These are phyloP conservation scores for Yamadazyma nakazawae DNA, from an alignment of 805 yeast species.

Conservation along the genomic window DNA sequence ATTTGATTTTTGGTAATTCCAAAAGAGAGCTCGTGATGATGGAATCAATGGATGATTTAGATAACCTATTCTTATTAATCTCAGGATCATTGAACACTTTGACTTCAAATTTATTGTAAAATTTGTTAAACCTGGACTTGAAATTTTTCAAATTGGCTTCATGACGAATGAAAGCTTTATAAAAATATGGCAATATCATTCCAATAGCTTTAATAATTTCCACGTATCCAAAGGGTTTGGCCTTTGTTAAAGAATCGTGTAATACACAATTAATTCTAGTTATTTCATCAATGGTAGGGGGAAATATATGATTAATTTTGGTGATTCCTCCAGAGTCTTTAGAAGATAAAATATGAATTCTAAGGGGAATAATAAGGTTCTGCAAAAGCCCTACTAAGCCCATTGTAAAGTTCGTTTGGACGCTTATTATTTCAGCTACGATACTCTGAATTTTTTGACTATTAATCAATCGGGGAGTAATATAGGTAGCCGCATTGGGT, in stretches of 20 bases:
- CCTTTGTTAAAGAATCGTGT: conserved; percentile 67
- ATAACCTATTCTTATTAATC: conserved; percentile 28
- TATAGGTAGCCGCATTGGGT: conserved; percentile 37
- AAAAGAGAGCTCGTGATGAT: conserved; percentile 61
- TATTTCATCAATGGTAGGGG: conserved; percentile 94
- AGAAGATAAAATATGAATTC: conserved; percentile 63
- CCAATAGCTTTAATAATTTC: conserved; percentile 83
- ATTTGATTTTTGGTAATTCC: conserved; percentile 67
- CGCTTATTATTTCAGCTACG: conserved; percentile 60
- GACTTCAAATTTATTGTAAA: conserved; percentile 26
- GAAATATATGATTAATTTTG: conserved; percentile 74
- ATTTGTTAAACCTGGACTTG: conserved; percentile 46
- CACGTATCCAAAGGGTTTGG: conserved; percentile 64
- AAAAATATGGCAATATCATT: conserved; percentile 81
- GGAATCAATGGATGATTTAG: conserved; percentile 32
- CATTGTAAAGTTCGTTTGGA: conserved; percentile 74
- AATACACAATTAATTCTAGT: conserved; percentile 85
- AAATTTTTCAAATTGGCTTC: conserved; percentile 85
- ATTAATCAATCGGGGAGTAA: conserved; percentile 14
- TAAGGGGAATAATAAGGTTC: conserved; percentile 71
- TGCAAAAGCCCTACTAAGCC: conserved; percentile 73
- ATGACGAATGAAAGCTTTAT: conserved; percentile 89
- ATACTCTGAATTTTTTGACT: conserved; percentile 46
- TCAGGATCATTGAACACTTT: conserved; percentile 25
- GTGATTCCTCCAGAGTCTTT: conserved; percentile 54